phyloP scores from a whole-genome alignment of 768 basidiomycete species.

The Tulasnella sp. region DNA sequence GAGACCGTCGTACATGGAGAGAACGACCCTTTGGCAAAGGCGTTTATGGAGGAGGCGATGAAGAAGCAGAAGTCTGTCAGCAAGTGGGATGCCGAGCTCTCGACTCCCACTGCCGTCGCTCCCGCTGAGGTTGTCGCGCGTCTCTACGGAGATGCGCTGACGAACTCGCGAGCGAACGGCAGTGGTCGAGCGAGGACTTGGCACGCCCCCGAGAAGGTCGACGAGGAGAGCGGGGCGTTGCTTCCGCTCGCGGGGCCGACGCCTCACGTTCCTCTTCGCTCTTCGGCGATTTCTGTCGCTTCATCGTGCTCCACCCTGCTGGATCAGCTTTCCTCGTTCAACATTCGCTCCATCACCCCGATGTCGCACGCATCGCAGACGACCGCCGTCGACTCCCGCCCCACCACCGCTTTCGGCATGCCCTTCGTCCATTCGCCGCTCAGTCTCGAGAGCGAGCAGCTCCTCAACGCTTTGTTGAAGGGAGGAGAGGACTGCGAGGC shows the following conservation, averaged over 20 bases:
- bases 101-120: background rate
- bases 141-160: constrained; percentile 3
- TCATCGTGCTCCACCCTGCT: background rate
- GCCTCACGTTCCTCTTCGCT: background rate
- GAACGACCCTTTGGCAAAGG: constrained; percentile 21
- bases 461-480: background rate
- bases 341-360: background rate
- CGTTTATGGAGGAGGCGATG: constrained; percentile 30
- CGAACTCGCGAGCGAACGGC: constrained; percentile 13
- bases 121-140: constrained; percentile 18
- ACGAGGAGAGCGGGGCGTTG: background rate
- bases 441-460: background rate
- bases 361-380: background rate
- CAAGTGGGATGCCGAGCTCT: background rate
- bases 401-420: background rate
- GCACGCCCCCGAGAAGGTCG: constrained; percentile 5
- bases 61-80: background rate
- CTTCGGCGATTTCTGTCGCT: background rate
- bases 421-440: constrained; percentile 7
- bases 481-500: constrained; percentile 1
- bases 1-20: constrained; percentile 30
- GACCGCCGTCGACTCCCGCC: background rate
- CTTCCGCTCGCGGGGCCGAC: background rate
- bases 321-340: constrained; percentile 1
- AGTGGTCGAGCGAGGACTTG: constrained; percentile 30